phyloP scores from a whole-genome alignment of 139 green algal genomes.

The Chlorella sorokiniana region DNA sequence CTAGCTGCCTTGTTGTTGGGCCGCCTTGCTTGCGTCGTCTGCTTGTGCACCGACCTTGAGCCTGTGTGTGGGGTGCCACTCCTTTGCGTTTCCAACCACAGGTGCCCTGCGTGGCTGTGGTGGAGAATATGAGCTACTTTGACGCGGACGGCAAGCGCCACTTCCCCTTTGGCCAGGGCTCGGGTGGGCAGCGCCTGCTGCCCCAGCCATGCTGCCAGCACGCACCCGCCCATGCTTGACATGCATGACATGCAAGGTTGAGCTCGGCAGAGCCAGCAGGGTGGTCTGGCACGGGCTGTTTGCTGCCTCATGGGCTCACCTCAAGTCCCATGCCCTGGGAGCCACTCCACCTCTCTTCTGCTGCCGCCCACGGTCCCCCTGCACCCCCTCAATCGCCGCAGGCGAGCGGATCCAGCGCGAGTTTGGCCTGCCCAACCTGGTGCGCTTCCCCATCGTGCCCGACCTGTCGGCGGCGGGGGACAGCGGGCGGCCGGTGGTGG shows the following conservation, averaged over 20 bases:
- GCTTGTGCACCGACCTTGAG: not conserved
- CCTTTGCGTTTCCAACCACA: not conserved
- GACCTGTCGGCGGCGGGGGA: slow-evolving; percentile 92
- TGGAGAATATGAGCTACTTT: slow-evolving; percentile 99
- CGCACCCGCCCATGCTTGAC: not conserved
- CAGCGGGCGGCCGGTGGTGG: slow-evolving; percentile 85
- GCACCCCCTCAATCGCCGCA: slow-evolving; percentile 77
- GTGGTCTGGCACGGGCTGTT: no score
- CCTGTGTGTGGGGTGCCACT: not conserved
- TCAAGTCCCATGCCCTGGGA: no score
- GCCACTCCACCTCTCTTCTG: no score
- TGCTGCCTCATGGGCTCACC: no score
- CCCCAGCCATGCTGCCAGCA: not conserved
- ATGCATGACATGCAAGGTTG: not conserved
- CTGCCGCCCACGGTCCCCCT: no score
- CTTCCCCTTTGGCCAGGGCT: slow-evolving; percentile 89
- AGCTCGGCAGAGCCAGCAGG: no score
- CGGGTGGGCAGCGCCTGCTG: slow-evolving; percentile 10
- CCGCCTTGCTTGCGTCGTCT: not conserved
- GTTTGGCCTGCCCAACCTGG: slow-evolving; percentile 93
- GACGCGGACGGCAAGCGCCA: slow-evolving; percentile 84
- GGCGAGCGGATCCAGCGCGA: slow-evolving; percentile 80
- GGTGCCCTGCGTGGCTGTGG: slow-evolving; percentile 94
- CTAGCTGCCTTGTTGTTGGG: not conserved
- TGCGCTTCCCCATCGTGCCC: slow-evolving; percentile 91